These are phyloP conservation scores for Gentiana straminea DNA, from an alignment of 257 asterid species.

Conservation along the genomic window DNA sequence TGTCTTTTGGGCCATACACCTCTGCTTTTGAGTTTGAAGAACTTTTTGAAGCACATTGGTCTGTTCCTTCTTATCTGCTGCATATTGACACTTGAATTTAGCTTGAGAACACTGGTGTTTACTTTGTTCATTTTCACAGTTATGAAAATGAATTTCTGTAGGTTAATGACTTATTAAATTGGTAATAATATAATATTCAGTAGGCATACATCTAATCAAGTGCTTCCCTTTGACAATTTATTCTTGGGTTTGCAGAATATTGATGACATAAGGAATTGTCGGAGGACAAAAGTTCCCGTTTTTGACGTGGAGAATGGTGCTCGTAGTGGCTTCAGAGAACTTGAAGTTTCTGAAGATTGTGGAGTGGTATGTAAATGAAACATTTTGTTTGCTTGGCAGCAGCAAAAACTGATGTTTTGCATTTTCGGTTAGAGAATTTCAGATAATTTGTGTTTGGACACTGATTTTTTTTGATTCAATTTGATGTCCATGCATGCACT, in stretches of 20 bases:
- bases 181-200: too few relatives aligned
- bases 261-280: slow-evolving; percentile 60
- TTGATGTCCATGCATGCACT: not conserved
- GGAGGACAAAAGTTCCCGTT: slow-evolving; percentile 77
- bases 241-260: slow-evolving; percentile 49
- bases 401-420: not conserved
- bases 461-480: not conserved
- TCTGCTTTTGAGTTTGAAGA: too few relatives aligned
- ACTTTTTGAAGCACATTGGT: too few relatives aligned
- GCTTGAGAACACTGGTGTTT: too few relatives aligned
- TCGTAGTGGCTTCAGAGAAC: slow-evolving; percentile 87
- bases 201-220: too few relatives aligned
- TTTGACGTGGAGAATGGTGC: slow-evolving; percentile 85
- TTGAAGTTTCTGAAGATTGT: slow-evolving; percentile 96
- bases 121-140: too few relatives aligned
- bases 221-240: too few relatives aligned
- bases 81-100: too few relatives aligned
- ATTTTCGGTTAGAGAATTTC: not conserved
- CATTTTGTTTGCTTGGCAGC: not conserved
- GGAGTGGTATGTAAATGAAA: slow-evolving; percentile 61
- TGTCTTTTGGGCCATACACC: too few relatives aligned
- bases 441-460: not conserved
- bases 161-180: too few relatives aligned
- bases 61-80: too few relatives aligned
- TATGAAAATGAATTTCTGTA: too few relatives aligned